phyloP scores from a whole-genome alignment of 2,329 filamentous ascomycete genomes.

The Xylariales sp. region DNA sequence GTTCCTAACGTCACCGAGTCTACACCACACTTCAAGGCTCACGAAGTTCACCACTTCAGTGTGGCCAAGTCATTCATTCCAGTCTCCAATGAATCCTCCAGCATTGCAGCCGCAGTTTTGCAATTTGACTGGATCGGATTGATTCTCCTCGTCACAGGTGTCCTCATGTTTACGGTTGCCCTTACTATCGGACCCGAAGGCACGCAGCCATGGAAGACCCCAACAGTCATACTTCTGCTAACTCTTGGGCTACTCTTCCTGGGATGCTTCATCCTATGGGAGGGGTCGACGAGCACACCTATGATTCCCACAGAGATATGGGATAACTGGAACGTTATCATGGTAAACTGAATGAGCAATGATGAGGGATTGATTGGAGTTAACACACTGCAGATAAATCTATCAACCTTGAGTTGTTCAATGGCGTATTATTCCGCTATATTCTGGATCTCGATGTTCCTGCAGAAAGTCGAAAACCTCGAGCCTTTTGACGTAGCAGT shows the following conservation, averaged over 20 bases:
- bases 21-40: constrained; percentile 7
- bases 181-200: constrained; percentile 28
- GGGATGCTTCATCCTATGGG: constrained; percentile 28
- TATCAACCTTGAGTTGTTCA: constrained; percentile 22
- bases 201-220: constrained; percentile 27
- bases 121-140: constrained; percentile 28
- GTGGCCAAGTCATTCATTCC: not conserved
- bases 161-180: constrained; percentile 25
- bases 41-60: not conserved
- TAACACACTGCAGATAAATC: constrained; percentile 9
- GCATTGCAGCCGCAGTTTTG: constrained; percentile 13
- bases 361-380: not conserved
- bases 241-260: constrained; percentile 24
- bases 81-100: not conserved
- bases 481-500: constrained; percentile 26
- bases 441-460: constrained; percentile 30
- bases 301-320: constrained; percentile 28
- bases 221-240: constrained; percentile 27
- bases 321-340: constrained; percentile 22
- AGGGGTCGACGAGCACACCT: constrained; percentile 24
- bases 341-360: constrained; percentile 16
- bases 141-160: constrained; percentile 23
- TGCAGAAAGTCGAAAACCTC: constrained; percentile 26
- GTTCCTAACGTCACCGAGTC: constrained; percentile 23
- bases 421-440: constrained; percentile 29